Conservation (phyloP, 2,329 filamentous ascomycete species). For the Paraphaeosphaeria minitans region DNA sequence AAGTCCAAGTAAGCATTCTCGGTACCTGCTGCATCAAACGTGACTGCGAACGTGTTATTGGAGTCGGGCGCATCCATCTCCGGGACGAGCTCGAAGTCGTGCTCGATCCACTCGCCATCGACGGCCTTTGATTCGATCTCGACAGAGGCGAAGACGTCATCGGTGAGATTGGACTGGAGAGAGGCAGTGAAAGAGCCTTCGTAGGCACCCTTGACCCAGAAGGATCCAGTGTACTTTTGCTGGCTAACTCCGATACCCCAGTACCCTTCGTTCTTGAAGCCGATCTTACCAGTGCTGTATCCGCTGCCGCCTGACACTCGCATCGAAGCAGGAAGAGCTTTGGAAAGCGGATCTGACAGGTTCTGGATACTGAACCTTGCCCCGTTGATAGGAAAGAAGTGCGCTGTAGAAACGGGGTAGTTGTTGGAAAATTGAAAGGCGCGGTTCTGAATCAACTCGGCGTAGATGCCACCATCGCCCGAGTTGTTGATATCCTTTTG, state of each 20-base stretch:
- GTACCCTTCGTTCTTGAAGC: conserved; percentile 57
- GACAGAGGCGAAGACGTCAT: conserved; percentile 49
- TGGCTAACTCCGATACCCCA: conserved; percentile 58
- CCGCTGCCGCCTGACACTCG: conserved; percentile 47
- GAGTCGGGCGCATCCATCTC: conserved; percentile 49
- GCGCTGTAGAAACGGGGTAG: conserved; percentile 31
- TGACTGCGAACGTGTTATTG: conserved; percentile 60
- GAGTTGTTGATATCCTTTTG: conserved; percentile 63
- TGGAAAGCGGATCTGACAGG: conserved; percentile 50
- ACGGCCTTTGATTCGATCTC: conserved; percentile 37
- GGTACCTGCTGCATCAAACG: conserved; percentile 51
- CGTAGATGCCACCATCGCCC: conserved; percentile 75
- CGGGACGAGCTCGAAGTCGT: conserved; percentile 46
- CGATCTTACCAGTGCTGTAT: conserved; percentile 46
- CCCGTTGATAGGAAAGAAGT: conserved; percentile 41
- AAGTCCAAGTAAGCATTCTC: conserved; percentile 46
- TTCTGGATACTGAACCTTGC: conserved; percentile 47
- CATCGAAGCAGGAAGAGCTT: conserved; percentile 52
- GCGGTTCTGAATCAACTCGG: conserved; percentile 71
- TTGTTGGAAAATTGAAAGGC: conserved; percentile 64
- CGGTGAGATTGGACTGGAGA: conserved; percentile 48
- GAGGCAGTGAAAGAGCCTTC: conserved; percentile 46
- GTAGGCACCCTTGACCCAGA: conserved; percentile 52
- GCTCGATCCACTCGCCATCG: conserved; percentile 47
- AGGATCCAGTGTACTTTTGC: conserved; percentile 57